Evolutionary conservation across 1,284 basidiomycete species (phyloP), one percentile per base, ranked within the genome.

Genomic region (Pyrrhoderma noxium): DNA sequence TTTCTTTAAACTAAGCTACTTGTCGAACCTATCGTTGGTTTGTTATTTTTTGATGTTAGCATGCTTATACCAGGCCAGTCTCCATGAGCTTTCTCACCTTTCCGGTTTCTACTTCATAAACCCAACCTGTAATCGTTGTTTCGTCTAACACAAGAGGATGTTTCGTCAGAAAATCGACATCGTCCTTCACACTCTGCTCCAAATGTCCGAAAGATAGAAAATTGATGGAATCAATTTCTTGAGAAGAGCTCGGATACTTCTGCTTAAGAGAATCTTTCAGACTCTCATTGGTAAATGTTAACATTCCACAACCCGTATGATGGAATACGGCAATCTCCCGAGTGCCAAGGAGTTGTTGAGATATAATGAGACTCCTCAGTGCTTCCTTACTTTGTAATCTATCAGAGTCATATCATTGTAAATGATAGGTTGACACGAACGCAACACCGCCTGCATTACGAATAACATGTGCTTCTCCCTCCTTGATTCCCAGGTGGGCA

Each of bases 271-370:
- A 66, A 16, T 68, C 60, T 39, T 74, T 75, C 21, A 85, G 66
- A 59, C 76, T 60, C 3, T 71, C 66, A 44, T 75, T 73, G 18
- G 68, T 71, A 65, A 83, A 82, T 1, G 75, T 76, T 39, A 79
- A 65, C 80, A 85, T 84, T 45, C 82, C 82, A 61, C 83, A 85
- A 49, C 73, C 77, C 2, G 80, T 82, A 62, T 85, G 82, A 62
- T 78, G 80, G 61, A 82, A 77, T 36, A 85, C 67, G 3, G 79
- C 77, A 47, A 85, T 75, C 64, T 83, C 80, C 37, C 73, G 73
- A 8, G 82, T 85, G 14, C 79, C 80, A 18, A 85, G 71, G 2
- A 84, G 72, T 42, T 80, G 77, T 59, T 85, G 82, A 22, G 81
- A 84, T 57, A 85, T 75, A 42, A 85, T 67, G 59, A 85, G 71